Evolutionary conservation across 495 filamentous ascomycete genomes (phyloP).

Genomic region (Usnea hakonensis): DNA sequence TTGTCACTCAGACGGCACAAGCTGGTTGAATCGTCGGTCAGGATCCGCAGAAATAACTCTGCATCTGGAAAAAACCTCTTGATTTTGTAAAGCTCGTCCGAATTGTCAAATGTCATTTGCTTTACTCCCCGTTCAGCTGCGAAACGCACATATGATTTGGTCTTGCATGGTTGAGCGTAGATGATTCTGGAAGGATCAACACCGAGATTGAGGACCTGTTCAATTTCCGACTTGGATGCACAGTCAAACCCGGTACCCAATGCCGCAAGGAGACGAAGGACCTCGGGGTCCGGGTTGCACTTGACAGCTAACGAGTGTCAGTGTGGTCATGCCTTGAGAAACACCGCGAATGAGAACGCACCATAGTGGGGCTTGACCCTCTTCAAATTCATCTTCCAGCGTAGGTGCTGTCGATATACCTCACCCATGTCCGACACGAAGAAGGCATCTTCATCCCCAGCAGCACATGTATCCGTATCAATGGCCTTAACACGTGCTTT

Average conservation of each 20-base stretch:
- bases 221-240: constrained; percentile 94
- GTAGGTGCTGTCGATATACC: constrained; percentile 95
- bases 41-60: constrained; percentile 85
- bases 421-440: constrained; percentile 98
- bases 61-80: constrained; percentile 81
- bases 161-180: constrained; percentile 99
- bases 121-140: constrained; percentile 76
- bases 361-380: constrained; percentile 96
- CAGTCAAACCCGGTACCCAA: constrained; percentile 97
- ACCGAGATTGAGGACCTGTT: constrained; percentile 75
- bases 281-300: constrained; percentile 89
- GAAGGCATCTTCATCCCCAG: constrained; percentile 93
- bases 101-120: constrained; percentile 99
- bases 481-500: constrained; percentile 73
- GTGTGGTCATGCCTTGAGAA: neutral
- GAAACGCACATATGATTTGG: constrained; percentile 91
- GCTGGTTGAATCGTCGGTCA: constrained; percentile 92
- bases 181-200: constrained; percentile 90
- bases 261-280: constrained; percentile 76
- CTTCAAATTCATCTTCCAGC: constrained; percentile 91
- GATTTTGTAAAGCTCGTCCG: constrained; percentile 96
- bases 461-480: constrained; percentile 74
- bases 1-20: constrained; percentile 92
- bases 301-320: constrained; percentile 67
- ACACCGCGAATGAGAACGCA: constrained; percentile 37